These are phyloP conservation scores for Pilasporangium apinafurcum DNA, from an alignment of 352 stramenopile species.

Conservation along the genomic window DNA sequence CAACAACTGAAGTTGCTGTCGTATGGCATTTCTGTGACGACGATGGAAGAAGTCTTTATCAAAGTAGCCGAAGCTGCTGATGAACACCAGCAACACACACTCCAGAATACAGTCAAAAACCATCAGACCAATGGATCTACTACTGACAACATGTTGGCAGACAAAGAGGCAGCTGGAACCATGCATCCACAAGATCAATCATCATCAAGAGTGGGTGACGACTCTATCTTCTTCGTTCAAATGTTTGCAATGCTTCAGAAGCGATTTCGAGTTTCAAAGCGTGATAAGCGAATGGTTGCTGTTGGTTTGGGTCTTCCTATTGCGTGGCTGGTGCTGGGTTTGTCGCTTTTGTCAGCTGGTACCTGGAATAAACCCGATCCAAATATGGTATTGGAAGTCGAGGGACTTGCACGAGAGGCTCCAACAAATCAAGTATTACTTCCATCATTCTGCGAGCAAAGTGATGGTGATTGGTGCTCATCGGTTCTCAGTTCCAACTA, in stretches of 20 bases:
- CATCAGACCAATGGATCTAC: neutral
- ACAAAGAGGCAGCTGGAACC: constrained; percentile 19
- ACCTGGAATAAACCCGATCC: constrained; percentile 20
- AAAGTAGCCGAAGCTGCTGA: constrained; percentile 69
- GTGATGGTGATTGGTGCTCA: constrained; percentile 3
- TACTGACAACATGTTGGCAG: constrained; percentile 11
- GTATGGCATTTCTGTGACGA: constrained; percentile 88
- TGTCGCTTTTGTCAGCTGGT: constrained; percentile 30
- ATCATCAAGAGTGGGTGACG: neutral
- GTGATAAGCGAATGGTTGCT: constrained; percentile 84
- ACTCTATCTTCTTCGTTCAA: constrained; percentile 64
- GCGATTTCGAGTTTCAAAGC: constrained; percentile 76
- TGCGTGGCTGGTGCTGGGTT: constrained; percentile 69
- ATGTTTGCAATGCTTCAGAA: constrained; percentile 81
- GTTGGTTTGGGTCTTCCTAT: constrained; percentile 58
- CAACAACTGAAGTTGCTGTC: constrained; percentile 33
- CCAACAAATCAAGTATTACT: constrained; percentile 3
- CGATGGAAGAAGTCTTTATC: constrained; percentile 88
- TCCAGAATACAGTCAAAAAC: constrained; percentile 9
- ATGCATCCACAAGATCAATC: neutral
- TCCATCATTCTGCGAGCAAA: constrained; percentile 4
- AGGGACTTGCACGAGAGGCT: constrained; percentile 1
- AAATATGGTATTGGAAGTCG: constrained; percentile 8
- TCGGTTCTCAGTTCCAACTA: neutral
- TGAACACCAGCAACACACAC: constrained; percentile 47